A percentile compares a stretch with the other conserved stretches of the same genome.
Evolutionary conservation across 2,329 filamentous ascomycete genomes (phyloP).

Genomic region (Drechslerella coelobrocha): DNA sequence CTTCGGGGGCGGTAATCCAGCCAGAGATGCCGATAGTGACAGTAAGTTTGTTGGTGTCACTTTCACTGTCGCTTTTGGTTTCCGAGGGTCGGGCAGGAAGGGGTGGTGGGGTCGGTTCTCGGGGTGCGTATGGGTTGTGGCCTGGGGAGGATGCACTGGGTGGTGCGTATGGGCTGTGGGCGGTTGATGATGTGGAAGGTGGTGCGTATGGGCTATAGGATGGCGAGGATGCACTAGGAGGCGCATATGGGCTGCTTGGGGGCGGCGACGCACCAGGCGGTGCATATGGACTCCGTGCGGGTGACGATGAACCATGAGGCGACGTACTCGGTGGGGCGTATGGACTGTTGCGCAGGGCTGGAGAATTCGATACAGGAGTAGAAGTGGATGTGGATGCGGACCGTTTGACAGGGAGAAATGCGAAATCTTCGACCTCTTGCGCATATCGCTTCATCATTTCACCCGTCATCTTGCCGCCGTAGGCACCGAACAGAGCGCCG

Average conservation of each 20-base stretch:
- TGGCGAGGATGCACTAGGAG: neutral
- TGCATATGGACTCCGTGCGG: too few relatives aligned
- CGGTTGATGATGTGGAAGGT: constrained; percentile 51
- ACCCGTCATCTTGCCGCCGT: constrained; percentile 79
- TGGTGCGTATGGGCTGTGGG: neutral
- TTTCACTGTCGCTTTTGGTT: neutral
- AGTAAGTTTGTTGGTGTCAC: constrained; percentile 65
- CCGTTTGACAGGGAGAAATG: constrained; percentile 75
- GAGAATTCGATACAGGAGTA: constrained; percentile 51
- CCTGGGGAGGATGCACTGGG: constrained; percentile 1
- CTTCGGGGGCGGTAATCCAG: constrained; percentile 75
- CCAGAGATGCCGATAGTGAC: constrained; percentile 84
- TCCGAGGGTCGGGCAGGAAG: constrained; percentile 37
- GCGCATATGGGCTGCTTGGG: constrained; percentile 62
- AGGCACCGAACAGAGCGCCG: constrained; percentile 89
- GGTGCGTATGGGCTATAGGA: constrained; percentile 52
- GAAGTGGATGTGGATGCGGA: constrained; percentile 47
- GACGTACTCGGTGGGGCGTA: constrained; percentile 57
- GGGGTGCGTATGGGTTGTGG: constrained; percentile 7
- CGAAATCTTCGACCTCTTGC: constrained; percentile 86
- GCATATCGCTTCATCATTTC: constrained; percentile 89
- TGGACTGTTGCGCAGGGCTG: constrained; percentile 63
- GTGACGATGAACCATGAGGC: too few relatives aligned
- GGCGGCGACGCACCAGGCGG: too few relatives aligned
- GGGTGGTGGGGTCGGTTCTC: constrained; percentile 18